Conservation (phyloP, 805 yeast genomes). For the Candida silvicultrix region DNA sequence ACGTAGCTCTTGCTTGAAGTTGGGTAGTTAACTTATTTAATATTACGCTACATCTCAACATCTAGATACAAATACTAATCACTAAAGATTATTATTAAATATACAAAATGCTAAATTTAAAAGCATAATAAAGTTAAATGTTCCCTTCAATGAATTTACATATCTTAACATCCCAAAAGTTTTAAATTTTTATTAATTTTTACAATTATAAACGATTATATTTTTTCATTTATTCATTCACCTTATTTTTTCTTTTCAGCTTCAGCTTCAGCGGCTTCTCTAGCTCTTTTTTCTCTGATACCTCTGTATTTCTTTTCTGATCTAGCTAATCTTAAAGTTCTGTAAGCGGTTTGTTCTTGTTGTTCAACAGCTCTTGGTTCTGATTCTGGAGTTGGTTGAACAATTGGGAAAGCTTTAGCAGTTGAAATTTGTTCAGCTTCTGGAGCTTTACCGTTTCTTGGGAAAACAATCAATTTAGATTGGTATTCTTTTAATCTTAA, state of each 20-base stretch:
- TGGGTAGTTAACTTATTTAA: too few species aligned
- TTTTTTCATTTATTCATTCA: not conserved
- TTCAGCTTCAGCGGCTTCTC: constrained; percentile 97
- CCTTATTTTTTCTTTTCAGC: constrained; percentile 97
- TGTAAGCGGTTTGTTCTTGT: constrained; percentile 75
- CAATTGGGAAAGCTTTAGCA: constrained; percentile 87
- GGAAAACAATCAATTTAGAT: constrained; percentile 93
- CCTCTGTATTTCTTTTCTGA: constrained; percentile 92
- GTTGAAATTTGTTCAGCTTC: constrained; percentile 76
- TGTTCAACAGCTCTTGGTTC: constrained; percentile 81
- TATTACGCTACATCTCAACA: not conserved
- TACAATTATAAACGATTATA: not conserved
- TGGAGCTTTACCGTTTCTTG: constrained; percentile 80
- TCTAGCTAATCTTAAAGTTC: constrained; percentile 93
- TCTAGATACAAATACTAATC: not conserved
- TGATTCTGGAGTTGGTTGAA: constrained; percentile 64
- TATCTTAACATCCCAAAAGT: too few species aligned
- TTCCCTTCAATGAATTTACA: too few species aligned
- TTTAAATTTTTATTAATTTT: not conserved
- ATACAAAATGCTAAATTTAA: not conserved
- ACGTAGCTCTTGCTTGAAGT: too few species aligned
- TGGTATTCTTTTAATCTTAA: constrained; percentile 95
- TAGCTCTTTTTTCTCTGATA: constrained; percentile 96
- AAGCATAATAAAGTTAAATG: not conserved
- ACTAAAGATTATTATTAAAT: not conserved